Evolutionary conservation across 2,329 filamentous ascomycete species (phyloP).

Genomic region (Penicillium griseofulvum): DNA sequence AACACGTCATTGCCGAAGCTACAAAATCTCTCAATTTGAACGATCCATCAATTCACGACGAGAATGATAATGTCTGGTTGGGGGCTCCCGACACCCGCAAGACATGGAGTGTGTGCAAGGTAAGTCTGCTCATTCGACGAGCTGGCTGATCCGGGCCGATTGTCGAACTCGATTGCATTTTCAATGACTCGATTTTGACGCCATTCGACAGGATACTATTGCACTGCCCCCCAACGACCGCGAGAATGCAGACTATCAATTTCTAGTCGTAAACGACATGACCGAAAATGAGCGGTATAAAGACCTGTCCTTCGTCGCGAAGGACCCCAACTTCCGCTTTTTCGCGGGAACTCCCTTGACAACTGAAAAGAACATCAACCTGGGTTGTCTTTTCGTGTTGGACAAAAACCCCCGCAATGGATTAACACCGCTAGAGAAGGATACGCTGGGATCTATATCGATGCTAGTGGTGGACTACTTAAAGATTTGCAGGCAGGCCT

Average conservation of each 20-base stretch:
- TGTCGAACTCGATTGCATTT: background rate
- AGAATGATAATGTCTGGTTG: constrained; percentile 31
- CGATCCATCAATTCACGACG: constrained; percentile 32
- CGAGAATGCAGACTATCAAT: constrained; percentile 24
- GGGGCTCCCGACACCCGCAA: constrained; percentile 35
- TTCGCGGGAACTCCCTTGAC: constrained; percentile 62
- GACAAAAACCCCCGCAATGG: constrained; percentile 56
- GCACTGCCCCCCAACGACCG: constrained; percentile 30
- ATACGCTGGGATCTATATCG: constrained; percentile 58
- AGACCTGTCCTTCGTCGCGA: constrained; percentile 35
- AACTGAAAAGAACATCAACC: constrained; percentile 55
- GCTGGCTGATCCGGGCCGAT: background rate
- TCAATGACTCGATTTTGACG: constrained; percentile 1
- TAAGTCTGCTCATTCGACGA: constrained; percentile 21
- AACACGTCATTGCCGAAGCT: constrained; percentile 54
- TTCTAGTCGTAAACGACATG: constrained; percentile 42
- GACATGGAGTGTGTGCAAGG: constrained; percentile 35
- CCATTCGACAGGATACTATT: constrained; percentile 32
- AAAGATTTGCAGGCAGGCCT: constrained; percentile 53
- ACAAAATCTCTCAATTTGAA: constrained; percentile 43
- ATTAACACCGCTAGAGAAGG: constrained; percentile 38
- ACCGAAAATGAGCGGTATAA: constrained; percentile 40
- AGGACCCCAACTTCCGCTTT: constrained; percentile 44
- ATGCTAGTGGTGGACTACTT: constrained; percentile 60
- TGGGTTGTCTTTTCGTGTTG: constrained; percentile 61